Conservation (phyloP, 176 grass and related monocot genomes). For the Bolboschoenus planiculmis region DNA sequence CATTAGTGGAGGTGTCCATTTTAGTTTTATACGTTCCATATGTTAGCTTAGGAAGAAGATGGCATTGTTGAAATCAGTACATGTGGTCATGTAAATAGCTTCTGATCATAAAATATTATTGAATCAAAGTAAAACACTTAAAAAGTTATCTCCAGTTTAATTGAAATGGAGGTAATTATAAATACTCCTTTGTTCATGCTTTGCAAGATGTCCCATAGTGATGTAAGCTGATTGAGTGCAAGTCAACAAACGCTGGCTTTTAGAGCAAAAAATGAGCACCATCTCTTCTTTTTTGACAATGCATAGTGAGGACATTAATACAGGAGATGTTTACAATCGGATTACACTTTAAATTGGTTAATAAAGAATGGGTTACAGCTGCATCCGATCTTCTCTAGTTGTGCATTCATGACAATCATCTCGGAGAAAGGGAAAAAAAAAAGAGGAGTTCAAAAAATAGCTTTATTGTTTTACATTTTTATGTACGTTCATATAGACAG, state of each 20-base stretch:
- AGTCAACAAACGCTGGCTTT: conserved; percentile 20
- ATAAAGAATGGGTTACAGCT: neutral
- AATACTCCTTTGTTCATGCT: neutral
- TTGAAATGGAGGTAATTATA: neutral
- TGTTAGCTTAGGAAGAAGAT: neutral
- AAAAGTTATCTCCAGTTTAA: neutral
- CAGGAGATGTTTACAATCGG: neutral
- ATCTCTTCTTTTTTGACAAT: conserved; percentile 30
- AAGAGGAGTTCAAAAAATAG: neutral
- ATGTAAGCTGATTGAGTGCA: conserved; percentile 18
- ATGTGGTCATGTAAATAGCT: neutral
- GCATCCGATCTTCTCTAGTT: conserved; percentile 11
- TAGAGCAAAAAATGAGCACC: conserved; percentile 35
- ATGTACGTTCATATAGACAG: neutral
- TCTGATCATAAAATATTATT: neutral
- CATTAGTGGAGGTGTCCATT: neutral
- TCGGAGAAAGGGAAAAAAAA: neutral
- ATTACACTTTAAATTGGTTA: conserved; percentile 9
- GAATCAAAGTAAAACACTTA: neutral
- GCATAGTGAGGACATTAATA: neutral
- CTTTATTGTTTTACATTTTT: neutral
- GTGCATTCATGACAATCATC: conserved; percentile 15
- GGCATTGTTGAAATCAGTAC: neutral
- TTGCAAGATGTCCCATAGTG: neutral
- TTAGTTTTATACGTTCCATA: neutral